These are phyloP conservation scores for Russula sp. DNA, from an alignment of 768 basidiomycete species.

Conservation along the genomic window DNA sequence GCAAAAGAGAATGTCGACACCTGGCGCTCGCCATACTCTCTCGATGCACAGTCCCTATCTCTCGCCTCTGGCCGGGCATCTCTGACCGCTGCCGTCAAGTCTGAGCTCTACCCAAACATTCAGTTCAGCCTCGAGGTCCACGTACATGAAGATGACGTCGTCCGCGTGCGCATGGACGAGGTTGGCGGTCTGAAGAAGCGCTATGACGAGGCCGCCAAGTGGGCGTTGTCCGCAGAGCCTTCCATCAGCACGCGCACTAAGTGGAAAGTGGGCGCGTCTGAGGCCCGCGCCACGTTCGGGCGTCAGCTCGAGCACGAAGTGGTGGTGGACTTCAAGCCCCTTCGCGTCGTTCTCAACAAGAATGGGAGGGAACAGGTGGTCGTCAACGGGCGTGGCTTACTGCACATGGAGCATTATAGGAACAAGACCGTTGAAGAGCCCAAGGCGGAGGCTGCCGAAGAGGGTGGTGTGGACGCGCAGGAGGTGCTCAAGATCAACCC, in stretches of 20 bases:
- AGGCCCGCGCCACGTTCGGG: slow-evolving; percentile 59
- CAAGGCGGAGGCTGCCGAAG: slow-evolving; percentile 42
- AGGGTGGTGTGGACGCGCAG: slow-evolving; percentile 36
- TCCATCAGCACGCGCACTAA: slow-evolving; percentile 47
- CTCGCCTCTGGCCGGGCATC: slow-evolving; percentile 46
- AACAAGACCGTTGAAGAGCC: slow-evolving; percentile 42
- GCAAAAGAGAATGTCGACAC: slow-evolving; percentile 47
- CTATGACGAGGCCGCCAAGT: slow-evolving; percentile 87
- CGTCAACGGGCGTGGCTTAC: slow-evolving; percentile 78
- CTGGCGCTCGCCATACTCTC: slow-evolving; percentile 85
- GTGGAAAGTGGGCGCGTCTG: slow-evolving; percentile 61
- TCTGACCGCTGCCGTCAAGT: slow-evolving; percentile 72
- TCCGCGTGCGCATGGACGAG: slow-evolving; percentile 91
- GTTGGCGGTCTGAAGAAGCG: slow-evolving; percentile 67
- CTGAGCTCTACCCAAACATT: slow-evolving; percentile 76
- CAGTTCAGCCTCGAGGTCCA: slow-evolving; percentile 76
- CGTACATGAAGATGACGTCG: slow-evolving; percentile 82
- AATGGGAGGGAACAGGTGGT: slow-evolving; percentile 79
- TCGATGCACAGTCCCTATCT: slow-evolving; percentile 51
- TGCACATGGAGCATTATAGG: slow-evolving; percentile 99
- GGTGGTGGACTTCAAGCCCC: slow-evolving; percentile 63
- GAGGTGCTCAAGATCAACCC: slow-evolving; percentile 46
- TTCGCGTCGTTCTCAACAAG: slow-evolving; percentile 64
- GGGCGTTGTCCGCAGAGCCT: slow-evolving; percentile 80
- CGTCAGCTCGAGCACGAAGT: slow-evolving; percentile 56